Evolutionary conservation across 345 rosid genomes (phyloP).

Genomic region (Odontarrhena argentea): DNA sequence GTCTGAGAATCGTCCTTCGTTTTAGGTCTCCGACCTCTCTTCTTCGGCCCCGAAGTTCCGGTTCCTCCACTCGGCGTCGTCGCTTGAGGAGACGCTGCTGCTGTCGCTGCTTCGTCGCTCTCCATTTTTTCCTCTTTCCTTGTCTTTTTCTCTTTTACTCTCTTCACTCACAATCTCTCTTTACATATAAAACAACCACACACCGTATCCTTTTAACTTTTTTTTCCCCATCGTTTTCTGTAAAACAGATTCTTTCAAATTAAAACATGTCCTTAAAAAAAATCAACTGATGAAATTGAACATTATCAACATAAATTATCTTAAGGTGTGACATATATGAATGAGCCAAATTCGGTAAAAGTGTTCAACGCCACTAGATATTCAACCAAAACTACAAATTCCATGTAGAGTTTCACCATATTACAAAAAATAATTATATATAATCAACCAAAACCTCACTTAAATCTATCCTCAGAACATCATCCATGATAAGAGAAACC

Average conservation of each 20-base stretch:
- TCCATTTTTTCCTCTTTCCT: constrained; percentile 30
- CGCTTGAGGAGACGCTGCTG: constrained; percentile 36
- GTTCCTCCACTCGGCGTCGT: constrained; percentile 39
- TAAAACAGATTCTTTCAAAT: too few relatives aligned
- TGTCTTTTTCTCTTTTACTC: not conserved
- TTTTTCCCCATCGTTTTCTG: not conserved
- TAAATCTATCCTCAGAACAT: constrained; percentile 6
- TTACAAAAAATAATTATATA: not conserved
- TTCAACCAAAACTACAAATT: too few relatives aligned
- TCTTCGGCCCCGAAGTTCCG: constrained; percentile 54
- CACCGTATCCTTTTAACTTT: not conserved
- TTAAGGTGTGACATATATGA: too few relatives aligned
- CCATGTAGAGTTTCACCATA: not conserved
- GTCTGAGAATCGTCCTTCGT: constrained; percentile 70
- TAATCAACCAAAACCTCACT: not conserved
- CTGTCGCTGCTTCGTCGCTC: constrained; percentile 43
- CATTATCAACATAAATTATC: too few relatives aligned
- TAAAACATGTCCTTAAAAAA: too few relatives aligned
- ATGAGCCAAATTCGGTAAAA: too few relatives aligned
- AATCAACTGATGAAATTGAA: too few relatives aligned
- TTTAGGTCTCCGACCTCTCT: constrained; percentile 94
- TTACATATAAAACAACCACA: not conserved
- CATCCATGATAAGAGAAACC: constrained; percentile 14
- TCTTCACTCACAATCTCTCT: not conserved
- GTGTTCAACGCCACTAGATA: too few relatives aligned